Evolutionary conservation across 176 grass and related monocot species (phyloP).

Genomic region (Chloris gayana): DNA sequence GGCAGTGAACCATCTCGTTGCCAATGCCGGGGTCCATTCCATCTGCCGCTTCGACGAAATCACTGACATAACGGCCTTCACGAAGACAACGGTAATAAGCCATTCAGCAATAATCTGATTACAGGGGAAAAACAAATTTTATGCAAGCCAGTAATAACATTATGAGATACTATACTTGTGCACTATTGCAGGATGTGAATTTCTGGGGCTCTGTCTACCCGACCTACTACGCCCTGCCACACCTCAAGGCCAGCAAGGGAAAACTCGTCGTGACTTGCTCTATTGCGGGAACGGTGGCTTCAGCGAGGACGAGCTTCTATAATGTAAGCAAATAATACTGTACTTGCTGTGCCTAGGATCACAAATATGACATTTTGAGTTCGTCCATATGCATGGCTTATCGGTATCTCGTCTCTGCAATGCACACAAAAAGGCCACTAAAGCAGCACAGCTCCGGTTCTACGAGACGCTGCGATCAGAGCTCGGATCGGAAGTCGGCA

Average conservation of each 20-base stretch:
- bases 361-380: too few relatives aligned
- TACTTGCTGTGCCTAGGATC: too few relatives aligned
- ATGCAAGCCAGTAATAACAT: neutral
- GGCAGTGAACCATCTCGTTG: conserved; percentile 75
- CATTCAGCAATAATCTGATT: neutral
- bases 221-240: conserved; percentile 64
- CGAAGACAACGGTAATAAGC: conserved; percentile 57
- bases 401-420: neutral
- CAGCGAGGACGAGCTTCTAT: conserved; percentile 57
- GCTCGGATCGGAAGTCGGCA: conserved; percentile 42
- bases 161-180: neutral
- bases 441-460: conserved; percentile 57
- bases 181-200: conserved; percentile 53
- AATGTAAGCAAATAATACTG: conserved; percentile 48
- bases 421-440: conserved; percentile 49
- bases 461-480: conserved; percentile 56
- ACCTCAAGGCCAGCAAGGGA: conserved; percentile 58
- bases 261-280: conserved; percentile 59
- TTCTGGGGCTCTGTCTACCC: conserved; percentile 78
- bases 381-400: too few relatives aligned
- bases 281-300: conserved; percentile 35
- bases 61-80: conserved; percentile 65
- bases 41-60: conserved; percentile 58
- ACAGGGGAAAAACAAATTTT: neutral
- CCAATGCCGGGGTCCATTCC: conserved; percentile 63